Percentiles rank a stretch among this genome's conserved stretches.
These are phyloP conservation scores for Echinosophora koreensis DNA, from an alignment of 306 rosid species.

Conservation along the genomic window DNA sequence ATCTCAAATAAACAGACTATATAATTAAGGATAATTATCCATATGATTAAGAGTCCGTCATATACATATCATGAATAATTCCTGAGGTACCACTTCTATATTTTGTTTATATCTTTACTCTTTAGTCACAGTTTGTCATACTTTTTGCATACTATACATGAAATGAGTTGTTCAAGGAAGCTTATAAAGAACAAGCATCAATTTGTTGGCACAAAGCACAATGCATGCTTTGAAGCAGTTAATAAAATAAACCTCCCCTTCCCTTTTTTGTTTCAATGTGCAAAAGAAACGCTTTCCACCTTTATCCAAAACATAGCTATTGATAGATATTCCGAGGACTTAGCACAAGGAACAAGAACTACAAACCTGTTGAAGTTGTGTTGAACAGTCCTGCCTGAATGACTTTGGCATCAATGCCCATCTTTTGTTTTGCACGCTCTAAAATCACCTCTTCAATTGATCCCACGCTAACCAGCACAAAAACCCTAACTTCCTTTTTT, in stretches of 20 bases:
- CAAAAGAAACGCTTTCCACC: constrained; percentile 22
- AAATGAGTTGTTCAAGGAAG: not conserved
- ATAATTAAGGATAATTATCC: not conserved
- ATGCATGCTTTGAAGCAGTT: constrained; percentile 28
- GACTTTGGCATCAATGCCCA: constrained; percentile 99
- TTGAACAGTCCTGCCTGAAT: constrained; percentile 99
- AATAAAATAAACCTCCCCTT: constrained; percentile 29
- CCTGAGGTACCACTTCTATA: not conserved
- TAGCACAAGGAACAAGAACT: constrained; percentile 39
- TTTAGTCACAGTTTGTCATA: constrained; percentile 23
- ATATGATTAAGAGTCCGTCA: not conserved
- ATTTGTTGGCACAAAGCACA: constrained; percentile 15
- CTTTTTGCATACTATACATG: not conserved
- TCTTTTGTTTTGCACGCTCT: constrained; percentile 99
- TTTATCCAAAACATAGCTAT: constrained; percentile 16
- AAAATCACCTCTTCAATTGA: constrained; percentile 98
- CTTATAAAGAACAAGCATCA: constrained; percentile 33
- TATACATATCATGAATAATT: no score
- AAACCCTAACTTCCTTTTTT: constrained; percentile 98
- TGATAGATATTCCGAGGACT: constrained; percentile 38
- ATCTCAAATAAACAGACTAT: constrained; percentile 11
- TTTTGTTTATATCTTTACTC: not conserved
- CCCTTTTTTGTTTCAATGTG: constrained; percentile 27
- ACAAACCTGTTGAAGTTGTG: constrained; percentile 98
- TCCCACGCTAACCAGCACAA: constrained; percentile 98